Evolutionary conservation across 768 basidiomycete genomes (phyloP).

Genomic region (Naganishia onofrii): DNA sequence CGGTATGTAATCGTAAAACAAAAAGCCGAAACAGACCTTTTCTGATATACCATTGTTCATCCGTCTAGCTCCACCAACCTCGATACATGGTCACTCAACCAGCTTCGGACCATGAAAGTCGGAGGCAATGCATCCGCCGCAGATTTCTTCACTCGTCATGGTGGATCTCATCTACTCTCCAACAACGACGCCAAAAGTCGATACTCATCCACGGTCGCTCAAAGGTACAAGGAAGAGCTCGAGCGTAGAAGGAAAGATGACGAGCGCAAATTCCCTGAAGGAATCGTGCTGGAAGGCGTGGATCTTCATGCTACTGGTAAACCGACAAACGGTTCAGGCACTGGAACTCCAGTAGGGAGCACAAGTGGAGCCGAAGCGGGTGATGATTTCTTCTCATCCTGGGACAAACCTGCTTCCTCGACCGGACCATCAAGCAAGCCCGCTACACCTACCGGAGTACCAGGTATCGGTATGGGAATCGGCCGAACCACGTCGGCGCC

Average conservation of each 20-base stretch:
- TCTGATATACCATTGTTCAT: neutral
- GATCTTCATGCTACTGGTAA: conserved; percentile 51
- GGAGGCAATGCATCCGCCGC: conserved; percentile 83
- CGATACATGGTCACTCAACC: conserved; percentile 85
- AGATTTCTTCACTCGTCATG: conserved; percentile 87
- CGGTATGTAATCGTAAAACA: conserved; percentile 60
- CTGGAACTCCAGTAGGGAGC: conserved; percentile 34
- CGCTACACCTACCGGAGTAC: conserved; percentile 57
- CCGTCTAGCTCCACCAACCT: conserved; percentile 81
- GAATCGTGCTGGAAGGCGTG: conserved; percentile 79
- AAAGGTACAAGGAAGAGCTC: conserved; percentile 89
- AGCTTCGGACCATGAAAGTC: conserved; percentile 93
- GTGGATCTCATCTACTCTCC: conserved; percentile 66
- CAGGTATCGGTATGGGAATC: conserved; percentile 37
- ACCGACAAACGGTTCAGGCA: conserved; percentile 47
- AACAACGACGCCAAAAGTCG: conserved; percentile 82
- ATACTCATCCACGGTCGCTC: conserved; percentile 78
- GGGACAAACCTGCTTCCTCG: conserved; percentile 63
- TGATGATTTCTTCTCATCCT: conserved; percentile 94
- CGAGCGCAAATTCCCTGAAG: conserved; percentile 66
- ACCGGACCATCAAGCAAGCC: conserved; percentile 48
- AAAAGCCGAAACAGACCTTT: neutral
- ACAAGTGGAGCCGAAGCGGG: conserved; percentile 47
- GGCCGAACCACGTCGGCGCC: conserved; percentile 43
- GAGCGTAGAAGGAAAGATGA: conserved; percentile 77